phyloP scores from a whole-genome alignment of 106 monocot species.

The Dioscorea dumetorum region DNA sequence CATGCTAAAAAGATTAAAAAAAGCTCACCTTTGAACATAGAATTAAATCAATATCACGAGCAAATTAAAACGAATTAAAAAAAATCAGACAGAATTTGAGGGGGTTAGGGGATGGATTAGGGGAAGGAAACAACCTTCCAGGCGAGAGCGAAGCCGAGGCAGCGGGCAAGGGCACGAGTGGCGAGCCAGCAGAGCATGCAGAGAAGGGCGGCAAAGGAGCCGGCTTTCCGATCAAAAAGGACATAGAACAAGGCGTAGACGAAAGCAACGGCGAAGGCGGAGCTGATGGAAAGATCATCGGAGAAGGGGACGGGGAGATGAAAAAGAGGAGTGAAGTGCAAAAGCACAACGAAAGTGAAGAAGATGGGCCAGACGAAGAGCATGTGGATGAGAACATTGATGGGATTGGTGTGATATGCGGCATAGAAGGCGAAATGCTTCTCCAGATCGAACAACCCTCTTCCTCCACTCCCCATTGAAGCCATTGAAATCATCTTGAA shows the following conservation, averaged over 20 bases:
- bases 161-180: conserved; percentile 18
- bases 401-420: conserved; percentile 79
- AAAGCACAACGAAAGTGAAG: conserved; percentile 58
- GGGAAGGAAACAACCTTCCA: conserved; percentile 43
- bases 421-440: conserved; percentile 86
- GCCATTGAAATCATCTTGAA: too few relatives aligned
- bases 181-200: conserved; percentile 58
- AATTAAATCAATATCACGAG: too few relatives aligned
- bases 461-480: not conserved
- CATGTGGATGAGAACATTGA: conserved; percentile 65
- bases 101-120: too few relatives aligned
- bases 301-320: conserved; percentile 3
- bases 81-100: too few relatives aligned
- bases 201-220: conserved; percentile 44
- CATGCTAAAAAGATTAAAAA: too few relatives aligned
- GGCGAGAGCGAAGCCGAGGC: conserved; percentile 38
- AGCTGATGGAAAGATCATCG: conserved; percentile 23
- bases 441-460: conserved; percentile 75
- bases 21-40: too few relatives aligned
- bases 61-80: too few relatives aligned
- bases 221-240: conserved; percentile 42
- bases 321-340: conserved; percentile 61
- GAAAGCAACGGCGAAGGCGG: conserved; percentile 29
- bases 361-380: conserved; percentile 97
- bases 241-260: conserved; percentile 43